phyloP scores from a whole-genome alignment of 306 rosid species.

The Pachyrhizus erosus region DNA sequence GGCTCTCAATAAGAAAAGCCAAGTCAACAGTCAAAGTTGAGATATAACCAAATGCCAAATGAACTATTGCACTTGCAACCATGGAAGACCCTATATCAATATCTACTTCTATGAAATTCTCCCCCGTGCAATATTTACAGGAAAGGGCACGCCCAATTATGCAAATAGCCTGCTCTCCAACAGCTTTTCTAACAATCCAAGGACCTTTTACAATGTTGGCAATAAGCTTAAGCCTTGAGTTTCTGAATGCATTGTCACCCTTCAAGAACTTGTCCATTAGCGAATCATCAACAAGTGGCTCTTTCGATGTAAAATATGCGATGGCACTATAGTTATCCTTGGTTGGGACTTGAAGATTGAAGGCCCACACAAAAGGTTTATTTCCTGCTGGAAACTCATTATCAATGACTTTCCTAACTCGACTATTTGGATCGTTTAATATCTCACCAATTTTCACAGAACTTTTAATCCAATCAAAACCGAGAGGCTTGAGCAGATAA shows the following conservation, averaged over 20 bases:
- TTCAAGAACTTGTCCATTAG: conserved; percentile 72
- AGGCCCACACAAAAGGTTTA: conserved; percentile 90
- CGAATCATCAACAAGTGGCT: conserved; percentile 70
- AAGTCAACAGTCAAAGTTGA: conserved; percentile 76
- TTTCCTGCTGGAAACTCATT: conserved; percentile 61
- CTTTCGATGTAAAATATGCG: conserved; percentile 64
- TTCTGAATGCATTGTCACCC: conserved; percentile 68
- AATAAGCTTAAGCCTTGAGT: conserved; percentile 86
- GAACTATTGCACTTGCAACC: conserved; percentile 90
- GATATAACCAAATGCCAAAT: conserved; percentile 82
- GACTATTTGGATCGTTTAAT: conserved; percentile 63
- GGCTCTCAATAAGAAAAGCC: conserved; percentile 88
- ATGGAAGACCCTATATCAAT: conserved; percentile 90
- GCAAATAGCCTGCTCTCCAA: conserved; percentile 94
- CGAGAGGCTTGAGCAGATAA: conserved; percentile 80
- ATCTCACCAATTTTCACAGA: conserved; percentile 73
- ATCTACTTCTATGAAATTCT: conserved; percentile 86
- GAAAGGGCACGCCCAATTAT: conserved; percentile 80
- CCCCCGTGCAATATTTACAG: conserved; percentile 62
- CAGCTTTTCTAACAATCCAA: conserved; percentile 89
- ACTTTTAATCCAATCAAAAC: conserved; percentile 93
- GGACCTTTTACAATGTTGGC: conserved; percentile 87
- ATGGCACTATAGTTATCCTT: conserved; percentile 83
- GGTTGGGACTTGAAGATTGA: conserved; percentile 81
- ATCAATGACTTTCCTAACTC: conserved; percentile 66